A percentile compares a stretch with the other conserved stretches of the same genome.
Conservation (phyloP, 441 rosid species). For the Bocquillonia castaneifolia region DNA sequence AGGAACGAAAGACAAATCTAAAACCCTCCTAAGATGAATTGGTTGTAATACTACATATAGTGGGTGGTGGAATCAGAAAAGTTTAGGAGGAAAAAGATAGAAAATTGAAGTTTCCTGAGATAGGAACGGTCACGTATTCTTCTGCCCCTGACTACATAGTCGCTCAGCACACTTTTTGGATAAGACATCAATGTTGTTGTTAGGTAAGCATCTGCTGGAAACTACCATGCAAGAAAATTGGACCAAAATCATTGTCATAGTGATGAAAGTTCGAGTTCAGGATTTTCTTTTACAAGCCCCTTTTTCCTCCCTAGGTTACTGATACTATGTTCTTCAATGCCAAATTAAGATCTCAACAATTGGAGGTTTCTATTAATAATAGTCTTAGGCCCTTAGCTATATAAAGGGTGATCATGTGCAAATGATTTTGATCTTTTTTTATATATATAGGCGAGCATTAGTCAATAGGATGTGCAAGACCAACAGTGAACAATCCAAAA, state of each 20-base stretch:
- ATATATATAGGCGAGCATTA: slow-evolving; percentile 4
- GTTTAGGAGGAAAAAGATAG: no score
- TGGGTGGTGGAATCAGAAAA: no score
- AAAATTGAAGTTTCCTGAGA: no score
- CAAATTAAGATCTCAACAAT: not conserved
- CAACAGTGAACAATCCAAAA: not conserved
- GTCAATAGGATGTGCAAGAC: not conserved
- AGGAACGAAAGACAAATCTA: no score
- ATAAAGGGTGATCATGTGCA: not conserved
- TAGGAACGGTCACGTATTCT: no score
- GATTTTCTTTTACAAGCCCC: not conserved
- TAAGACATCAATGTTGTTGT: not conserved
- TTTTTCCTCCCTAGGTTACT: no score
- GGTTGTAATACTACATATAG: no score
- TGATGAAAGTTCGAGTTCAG: not conserved
- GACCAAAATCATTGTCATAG: not conserved
- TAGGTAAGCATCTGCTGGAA: not conserved
- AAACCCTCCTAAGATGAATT: no score
- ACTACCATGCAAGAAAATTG: not conserved
- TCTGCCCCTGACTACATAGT: no score
- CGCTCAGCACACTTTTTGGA: no score
- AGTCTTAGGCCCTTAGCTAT: not conserved
- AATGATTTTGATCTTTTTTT: not conserved
- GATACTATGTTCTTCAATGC: not conserved
- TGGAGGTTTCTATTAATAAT: no score